phyloP scores from a whole-genome alignment of 1,284 basidiomycete species.

The Wolfiporia cocos region DNA sequence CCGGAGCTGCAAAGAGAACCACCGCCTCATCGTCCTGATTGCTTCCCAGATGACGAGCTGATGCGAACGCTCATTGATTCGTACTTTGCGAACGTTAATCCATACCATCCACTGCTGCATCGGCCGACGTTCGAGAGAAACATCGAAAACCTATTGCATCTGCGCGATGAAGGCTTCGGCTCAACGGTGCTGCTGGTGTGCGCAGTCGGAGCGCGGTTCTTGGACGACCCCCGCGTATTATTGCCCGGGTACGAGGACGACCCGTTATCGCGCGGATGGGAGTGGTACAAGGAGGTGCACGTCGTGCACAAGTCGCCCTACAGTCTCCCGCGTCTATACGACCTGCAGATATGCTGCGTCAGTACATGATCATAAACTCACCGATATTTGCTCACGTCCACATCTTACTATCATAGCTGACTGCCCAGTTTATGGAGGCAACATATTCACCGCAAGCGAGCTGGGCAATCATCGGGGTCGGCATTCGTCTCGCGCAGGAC shows the following conservation, averaged over 20 bases:
- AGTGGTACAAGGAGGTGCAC: slow-evolving; percentile 63
- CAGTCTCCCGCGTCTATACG: slow-evolving; percentile 54
- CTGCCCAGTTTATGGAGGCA: slow-evolving; percentile 34
- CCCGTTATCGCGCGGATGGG: slow-evolving; percentile 66
- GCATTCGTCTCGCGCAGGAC: slow-evolving; percentile 43
- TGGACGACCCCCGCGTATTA: slow-evolving; percentile 62
- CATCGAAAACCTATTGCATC: slow-evolving; percentile 52
- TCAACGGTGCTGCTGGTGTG: slow-evolving; percentile 72
- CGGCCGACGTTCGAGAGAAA: slow-evolving; percentile 66
- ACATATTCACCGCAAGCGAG: slow-evolving; percentile 45
- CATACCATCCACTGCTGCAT: slow-evolving; percentile 70
- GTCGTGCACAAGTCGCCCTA: slow-evolving; percentile 51
- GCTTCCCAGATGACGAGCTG: slow-evolving; percentile 63
- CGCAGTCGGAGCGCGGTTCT: slow-evolving; percentile 66
- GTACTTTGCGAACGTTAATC: slow-evolving; percentile 64
- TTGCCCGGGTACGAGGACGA: slow-evolving; percentile 35
- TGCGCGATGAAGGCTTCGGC: slow-evolving; percentile 56
- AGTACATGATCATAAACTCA: too few relatives aligned
- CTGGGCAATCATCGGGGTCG: slow-evolving; percentile 49
- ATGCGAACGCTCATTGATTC: slow-evolving; percentile 54
- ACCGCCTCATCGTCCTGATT: slow-evolving; percentile 20
- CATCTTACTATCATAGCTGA: slow-evolving; percentile 20
- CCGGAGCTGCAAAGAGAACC: slow-evolving; percentile 24
- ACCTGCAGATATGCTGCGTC: slow-evolving; percentile 57
- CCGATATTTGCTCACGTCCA: background rate